A percentile compares a stretch with the other conserved stretches of the same genome.
phyloP scores from a whole-genome alignment of 2,329 filamentous ascomycete species.

The Ilyonectria sp. region DNA sequence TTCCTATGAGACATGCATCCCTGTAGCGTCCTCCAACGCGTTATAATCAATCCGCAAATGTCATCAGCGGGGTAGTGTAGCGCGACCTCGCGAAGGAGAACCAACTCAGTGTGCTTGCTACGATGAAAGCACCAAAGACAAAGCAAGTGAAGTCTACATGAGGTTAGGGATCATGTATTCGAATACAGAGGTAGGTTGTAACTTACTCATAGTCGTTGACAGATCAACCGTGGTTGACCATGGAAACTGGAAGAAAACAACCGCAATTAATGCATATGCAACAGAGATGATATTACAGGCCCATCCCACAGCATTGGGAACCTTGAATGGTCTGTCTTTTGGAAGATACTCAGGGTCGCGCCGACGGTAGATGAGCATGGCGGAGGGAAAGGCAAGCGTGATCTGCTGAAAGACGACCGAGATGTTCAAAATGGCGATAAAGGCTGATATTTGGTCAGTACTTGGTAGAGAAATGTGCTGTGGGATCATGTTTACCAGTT shows the following conservation, averaged over 20 bases:
- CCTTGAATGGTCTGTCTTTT: constrained; percentile 3
- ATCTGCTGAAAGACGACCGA: constrained; percentile 19
- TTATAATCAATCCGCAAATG: no score
- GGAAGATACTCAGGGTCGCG: constrained; percentile 5
- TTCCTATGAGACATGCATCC: no score
- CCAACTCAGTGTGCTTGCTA: no score
- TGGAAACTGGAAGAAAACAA: constrained; percentile 15
- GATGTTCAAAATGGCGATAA: constrained; percentile 17
- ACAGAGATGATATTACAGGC: constrained; percentile 6
- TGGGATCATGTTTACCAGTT: neutral
- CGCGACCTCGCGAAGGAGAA: no score
- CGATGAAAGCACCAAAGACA: no score
- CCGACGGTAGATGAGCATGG: constrained; percentile 12
- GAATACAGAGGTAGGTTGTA: no score
- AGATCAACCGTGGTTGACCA: constrained; percentile 1
- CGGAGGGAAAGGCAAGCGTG: constrained; percentile 12
- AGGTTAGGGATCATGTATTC: no score
- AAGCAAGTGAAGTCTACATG: no score
- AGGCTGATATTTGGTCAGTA: neutral
- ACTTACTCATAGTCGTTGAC: constrained; percentile 15
- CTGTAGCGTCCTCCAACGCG: no score
- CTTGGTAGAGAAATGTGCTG: neutral
- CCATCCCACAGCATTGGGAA: constrained; percentile 3
- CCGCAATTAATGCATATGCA: neutral
- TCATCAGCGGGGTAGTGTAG: no score